These are phyloP conservation scores for Begonia masoniana DNA, from an alignment of 306 rosid genomes.

Conservation along the genomic window DNA sequence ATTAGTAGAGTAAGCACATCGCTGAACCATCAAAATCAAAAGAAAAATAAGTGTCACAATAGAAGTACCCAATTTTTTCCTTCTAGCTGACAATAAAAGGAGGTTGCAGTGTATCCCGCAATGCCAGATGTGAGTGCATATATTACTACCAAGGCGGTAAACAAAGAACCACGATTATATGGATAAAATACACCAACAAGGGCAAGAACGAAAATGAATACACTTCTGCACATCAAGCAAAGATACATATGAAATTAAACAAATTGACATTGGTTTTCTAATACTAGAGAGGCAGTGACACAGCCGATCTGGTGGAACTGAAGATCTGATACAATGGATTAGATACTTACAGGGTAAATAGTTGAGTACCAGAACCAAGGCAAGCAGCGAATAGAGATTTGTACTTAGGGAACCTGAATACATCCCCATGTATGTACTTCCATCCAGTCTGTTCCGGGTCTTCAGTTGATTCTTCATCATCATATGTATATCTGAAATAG, in stretches of 20 bases:
- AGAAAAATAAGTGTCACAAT: no score
- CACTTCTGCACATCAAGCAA: background rate
- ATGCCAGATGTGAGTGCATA: constrained; percentile 11
- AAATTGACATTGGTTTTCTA: no score
- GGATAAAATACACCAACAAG: constrained; percentile 8
- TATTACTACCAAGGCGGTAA: background rate
- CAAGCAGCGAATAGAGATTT: constrained; percentile 4
- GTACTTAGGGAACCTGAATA: constrained; percentile 5
- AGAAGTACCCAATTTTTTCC: constrained; percentile 2
- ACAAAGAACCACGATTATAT: constrained; percentile 13
- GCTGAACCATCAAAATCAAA: no score
- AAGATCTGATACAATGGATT: background rate
- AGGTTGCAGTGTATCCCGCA: background rate
- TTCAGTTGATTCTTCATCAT: no score
- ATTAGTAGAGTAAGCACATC: no score
- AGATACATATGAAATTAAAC: no score
- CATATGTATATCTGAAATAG: no score
- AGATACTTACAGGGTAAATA: constrained; percentile 5
- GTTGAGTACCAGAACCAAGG: constrained; percentile 5
- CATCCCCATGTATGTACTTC: constrained; percentile 5
- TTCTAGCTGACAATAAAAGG: constrained; percentile 11
- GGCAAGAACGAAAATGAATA: constrained; percentile 13
- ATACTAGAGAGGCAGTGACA: no score
- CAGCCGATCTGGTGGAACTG: background rate
- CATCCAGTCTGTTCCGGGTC: background rate